phyloP scores from a whole-genome alignment of 805 yeast genomes.

The Kuraishia capsulata region DNA sequence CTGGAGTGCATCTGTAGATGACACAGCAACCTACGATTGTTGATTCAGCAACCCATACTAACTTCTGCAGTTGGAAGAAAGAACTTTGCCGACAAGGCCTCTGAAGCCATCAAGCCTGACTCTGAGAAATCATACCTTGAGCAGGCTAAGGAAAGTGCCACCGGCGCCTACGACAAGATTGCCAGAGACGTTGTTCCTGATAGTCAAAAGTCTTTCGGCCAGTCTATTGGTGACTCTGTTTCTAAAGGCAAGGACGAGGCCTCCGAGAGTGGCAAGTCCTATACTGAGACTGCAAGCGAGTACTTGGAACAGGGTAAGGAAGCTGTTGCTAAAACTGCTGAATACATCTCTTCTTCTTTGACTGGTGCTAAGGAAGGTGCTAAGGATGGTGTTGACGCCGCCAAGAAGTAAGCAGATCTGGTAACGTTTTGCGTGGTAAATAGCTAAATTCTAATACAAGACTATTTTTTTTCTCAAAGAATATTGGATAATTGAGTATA shows the following conservation, averaged over 20 bases:
- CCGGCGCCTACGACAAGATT: constrained; percentile 57
- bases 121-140: constrained; percentile 54
- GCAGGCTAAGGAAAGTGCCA: constrained; percentile 61
- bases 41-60: too few relatives aligned
- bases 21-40: too few relatives aligned
- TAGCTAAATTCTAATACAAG: too few relatives aligned
- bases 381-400: constrained; percentile 18
- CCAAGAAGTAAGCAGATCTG: constrained; percentile 4
- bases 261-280: constrained; percentile 17
- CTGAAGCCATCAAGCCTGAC: constrained; percentile 65
- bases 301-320: constrained; percentile 40
- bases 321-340: constrained; percentile 37
- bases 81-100: constrained; percentile 56
- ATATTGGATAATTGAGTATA: too few relatives aligned
- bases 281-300: constrained; percentile 34
- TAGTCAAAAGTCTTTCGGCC: constrained; percentile 57
- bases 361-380: constrained; percentile 55
- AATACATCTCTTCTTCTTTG: constrained; percentile 51
- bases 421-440: too few relatives aligned
- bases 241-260: constrained; percentile 39
- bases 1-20: too few relatives aligned
- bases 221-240: constrained; percentile 41
- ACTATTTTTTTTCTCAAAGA: too few relatives aligned
- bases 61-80: constrained; percentile 50
- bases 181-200: constrained; percentile 57